phyloP scores from a whole-genome alignment of 2,329 filamentous ascomycete genomes.

The Diplodia corticola region DNA sequence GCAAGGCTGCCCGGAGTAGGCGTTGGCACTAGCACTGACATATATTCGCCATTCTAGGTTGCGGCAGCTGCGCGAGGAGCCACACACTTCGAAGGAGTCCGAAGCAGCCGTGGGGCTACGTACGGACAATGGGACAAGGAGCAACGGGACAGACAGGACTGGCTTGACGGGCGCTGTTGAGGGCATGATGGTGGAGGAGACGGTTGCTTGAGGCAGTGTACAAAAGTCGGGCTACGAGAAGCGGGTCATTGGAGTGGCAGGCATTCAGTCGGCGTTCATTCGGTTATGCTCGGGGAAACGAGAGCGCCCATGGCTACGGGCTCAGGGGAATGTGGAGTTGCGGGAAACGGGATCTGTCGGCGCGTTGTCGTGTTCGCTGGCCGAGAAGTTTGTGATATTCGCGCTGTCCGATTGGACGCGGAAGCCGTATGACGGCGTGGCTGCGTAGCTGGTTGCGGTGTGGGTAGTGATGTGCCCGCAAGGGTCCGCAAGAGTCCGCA shows the following conservation, averaged over 20 bases:
- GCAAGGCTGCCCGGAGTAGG: neutral
- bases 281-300: constrained; percentile 19
- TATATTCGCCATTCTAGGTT: constrained; percentile 56
- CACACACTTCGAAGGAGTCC: constrained; percentile 82
- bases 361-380: neutral
- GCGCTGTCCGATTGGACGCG: constrained; percentile 1
- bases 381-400: neutral
- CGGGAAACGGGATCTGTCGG: constrained; percentile 12
- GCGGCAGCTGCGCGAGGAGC: constrained; percentile 78
- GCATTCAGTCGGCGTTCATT: constrained; percentile 21
- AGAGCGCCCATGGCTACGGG: neutral
- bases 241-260: constrained; percentile 1
- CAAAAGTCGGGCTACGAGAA: neutral
- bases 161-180: constrained; percentile 16
- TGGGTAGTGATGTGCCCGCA: neutral
- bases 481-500: neutral
- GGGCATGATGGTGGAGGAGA: constrained; percentile 20
- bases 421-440: neutral
- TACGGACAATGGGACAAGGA: constrained; percentile 63
- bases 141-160: constrained; percentile 27
- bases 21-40: neutral
- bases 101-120: constrained; percentile 75
- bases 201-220: constrained; percentile 9
- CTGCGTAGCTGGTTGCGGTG: neutral
- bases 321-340: constrained; percentile 7